These are phyloP conservation scores for Solanum rostratum DNA, from an alignment of 257 asterid species.

Conservation along the genomic window DNA sequence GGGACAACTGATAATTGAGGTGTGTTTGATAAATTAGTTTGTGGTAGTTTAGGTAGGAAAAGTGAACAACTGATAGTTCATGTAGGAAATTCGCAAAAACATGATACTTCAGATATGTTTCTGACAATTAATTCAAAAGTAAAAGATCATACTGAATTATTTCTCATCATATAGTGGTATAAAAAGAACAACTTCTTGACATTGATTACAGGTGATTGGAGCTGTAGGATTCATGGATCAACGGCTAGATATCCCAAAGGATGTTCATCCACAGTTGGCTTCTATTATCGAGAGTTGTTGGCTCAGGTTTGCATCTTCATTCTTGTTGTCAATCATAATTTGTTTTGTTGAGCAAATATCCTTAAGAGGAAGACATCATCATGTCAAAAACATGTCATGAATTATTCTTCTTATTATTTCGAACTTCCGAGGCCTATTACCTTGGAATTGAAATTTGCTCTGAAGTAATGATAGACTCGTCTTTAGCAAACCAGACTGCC, in stretches of 20 bases:
- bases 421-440: background rate
- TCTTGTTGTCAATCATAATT: background rate
- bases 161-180: background rate
- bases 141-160: background rate
- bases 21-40: no score
- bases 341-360: background rate
- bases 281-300: conserved; percentile 87
- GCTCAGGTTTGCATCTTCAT: conserved; percentile 43
- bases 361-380: background rate
- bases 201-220: conserved; percentile 64
- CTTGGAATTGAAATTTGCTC: background rate
- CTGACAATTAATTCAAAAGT: background rate
- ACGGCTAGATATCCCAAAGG: conserved; percentile 69
- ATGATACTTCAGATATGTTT: background rate
- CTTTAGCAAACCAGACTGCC: background rate
- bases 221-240: conserved; percentile 97
- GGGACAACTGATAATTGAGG: no score
- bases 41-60: no score
- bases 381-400: background rate
- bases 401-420: background rate
- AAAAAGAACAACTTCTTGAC: background rate
- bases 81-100: no score
- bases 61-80: no score
- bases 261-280: conserved; percentile 65
- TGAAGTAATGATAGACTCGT: background rate